Evolutionary conservation across 2,329 filamentous ascomycete species (phyloP).

Genomic region (Sodiomyces alkalinus): DNA sequence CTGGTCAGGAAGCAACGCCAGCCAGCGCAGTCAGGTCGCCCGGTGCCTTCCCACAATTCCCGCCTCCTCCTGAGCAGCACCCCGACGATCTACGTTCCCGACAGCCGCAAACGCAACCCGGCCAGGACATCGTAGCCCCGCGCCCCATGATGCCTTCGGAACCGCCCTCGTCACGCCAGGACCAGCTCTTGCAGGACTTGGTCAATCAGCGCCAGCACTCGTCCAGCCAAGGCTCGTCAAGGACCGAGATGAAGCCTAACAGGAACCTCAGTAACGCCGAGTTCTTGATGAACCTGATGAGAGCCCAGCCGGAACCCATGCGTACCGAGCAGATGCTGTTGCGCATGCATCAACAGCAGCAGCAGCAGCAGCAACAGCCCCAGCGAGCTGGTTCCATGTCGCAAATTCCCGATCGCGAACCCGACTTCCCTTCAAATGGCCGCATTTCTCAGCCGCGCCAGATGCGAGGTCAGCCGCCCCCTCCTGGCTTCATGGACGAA

Average conservation of each 20-base stretch:
- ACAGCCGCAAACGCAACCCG: constrained; percentile 21
- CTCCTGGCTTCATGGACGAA: constrained; percentile 39
- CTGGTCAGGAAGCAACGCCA: constrained; percentile 10
- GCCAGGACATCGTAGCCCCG: constrained; percentile 38
- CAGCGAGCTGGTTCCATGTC: constrained; percentile 31
- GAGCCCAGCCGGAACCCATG: constrained; percentile 31
- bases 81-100: constrained; percentile 28
- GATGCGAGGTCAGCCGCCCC: constrained; percentile 25
- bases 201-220: constrained; percentile 42
- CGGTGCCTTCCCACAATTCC: constrained; percentile 30
- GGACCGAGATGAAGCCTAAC: constrained; percentile 25
- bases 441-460: constrained; percentile 19
- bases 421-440: constrained; percentile 23
- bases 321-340: constrained; percentile 37
- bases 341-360: constrained; percentile 20
- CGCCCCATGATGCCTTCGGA: constrained; percentile 31
- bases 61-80: constrained; percentile 20
- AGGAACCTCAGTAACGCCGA: constrained; percentile 56
- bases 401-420: constrained; percentile 31
- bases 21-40: constrained; percentile 27
- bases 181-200: constrained; percentile 46
- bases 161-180: constrained; percentile 30
- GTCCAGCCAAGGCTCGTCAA: constrained; percentile 32
- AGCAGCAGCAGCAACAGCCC: constrained; percentile 22
- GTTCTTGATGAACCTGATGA: constrained; percentile 75